Percentiles rank a stretch among this genome's conserved stretches.
phyloP scores from a whole-genome alignment of 1,284 basidiomycete genomes.

The Leccinum subfulvum region DNA sequence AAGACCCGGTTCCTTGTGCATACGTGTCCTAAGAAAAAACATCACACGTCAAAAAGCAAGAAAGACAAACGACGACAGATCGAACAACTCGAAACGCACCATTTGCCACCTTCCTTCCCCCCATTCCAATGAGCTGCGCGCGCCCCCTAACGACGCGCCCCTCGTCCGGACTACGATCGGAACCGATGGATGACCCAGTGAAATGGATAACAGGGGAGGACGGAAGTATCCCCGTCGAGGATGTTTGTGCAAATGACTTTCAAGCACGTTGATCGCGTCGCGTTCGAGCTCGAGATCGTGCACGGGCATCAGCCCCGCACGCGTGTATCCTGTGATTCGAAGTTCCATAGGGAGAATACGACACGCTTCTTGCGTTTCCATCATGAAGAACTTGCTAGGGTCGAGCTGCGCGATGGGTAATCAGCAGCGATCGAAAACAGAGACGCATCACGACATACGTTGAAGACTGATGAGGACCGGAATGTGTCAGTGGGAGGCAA shows the following conservation, averaged over 20 bases:
- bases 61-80: not conserved
- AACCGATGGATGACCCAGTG: slow-evolving; percentile 43
- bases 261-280: not conserved
- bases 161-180: slow-evolving; percentile 34
- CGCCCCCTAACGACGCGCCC: slow-evolving; percentile 40
- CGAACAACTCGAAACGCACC: slow-evolving; percentile 36
- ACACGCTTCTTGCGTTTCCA: slow-evolving; percentile 45
- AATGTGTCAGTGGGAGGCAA: not conserved
- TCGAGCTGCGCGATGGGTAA: slow-evolving; percentile 22
- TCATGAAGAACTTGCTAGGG: slow-evolving; percentile 27
- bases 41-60: slow-evolving; percentile 8
- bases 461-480: slow-evolving; percentile 20
- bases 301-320: slow-evolving; percentile 35
- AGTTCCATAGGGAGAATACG: slow-evolving; percentile 51
- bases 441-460: slow-evolving; percentile 14
- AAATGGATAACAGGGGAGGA: slow-evolving; percentile 52
- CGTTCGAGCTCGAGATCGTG: slow-evolving; percentile 14
- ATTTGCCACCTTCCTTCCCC: slow-evolving; percentile 53
- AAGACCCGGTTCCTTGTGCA: slow-evolving; percentile 21
- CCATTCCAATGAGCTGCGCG: slow-evolving; percentile 48
- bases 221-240: slow-evolving; percentile 22
- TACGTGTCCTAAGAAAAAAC: slow-evolving; percentile 24
- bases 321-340: slow-evolving; percentile 43
- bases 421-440: not conserved
- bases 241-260: not conserved